These are phyloP conservation scores for Diplocarpon mali DNA, from an alignment of 2,329 filamentous ascomycete genomes.

Conservation along the genomic window DNA sequence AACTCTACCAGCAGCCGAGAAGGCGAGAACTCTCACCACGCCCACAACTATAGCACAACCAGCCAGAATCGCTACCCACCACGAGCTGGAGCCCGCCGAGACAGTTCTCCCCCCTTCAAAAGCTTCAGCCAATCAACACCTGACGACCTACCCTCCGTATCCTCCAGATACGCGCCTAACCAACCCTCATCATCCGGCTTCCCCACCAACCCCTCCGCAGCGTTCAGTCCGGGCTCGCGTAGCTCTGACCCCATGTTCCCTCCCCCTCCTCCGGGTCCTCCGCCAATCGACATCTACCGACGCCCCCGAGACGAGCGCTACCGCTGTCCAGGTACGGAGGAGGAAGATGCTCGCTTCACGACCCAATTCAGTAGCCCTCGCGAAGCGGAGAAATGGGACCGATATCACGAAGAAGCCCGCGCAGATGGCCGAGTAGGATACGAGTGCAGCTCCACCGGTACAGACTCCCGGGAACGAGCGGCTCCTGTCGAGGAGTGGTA, in stretches of 20 bases:
- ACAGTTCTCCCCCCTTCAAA: constrained; percentile 20
- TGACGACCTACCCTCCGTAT: constrained; percentile 17
- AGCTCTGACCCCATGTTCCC: constrained; percentile 18
- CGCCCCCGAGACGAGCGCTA: constrained; percentile 16
- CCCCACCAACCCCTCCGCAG: constrained; percentile 4
- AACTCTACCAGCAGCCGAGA: constrained; percentile 19
- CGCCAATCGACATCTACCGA: constrained; percentile 15
- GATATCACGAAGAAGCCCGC: constrained; percentile 15
- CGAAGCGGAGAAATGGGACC: constrained; percentile 25
- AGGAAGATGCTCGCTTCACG: constrained; percentile 13
- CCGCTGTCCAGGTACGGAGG: constrained; percentile 14
- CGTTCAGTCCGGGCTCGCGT: constrained; percentile 14
- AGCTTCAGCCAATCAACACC: constrained; percentile 23
- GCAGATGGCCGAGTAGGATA: constrained; percentile 6
- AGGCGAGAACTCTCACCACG: constrained; percentile 1
- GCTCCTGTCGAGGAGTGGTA: constrained; percentile 18
- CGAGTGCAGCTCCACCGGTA: constrained; percentile 10
- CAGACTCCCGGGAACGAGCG: constrained; percentile 15
- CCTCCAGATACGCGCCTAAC: constrained; percentile 16
- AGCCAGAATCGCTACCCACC: constrained; percentile 16
- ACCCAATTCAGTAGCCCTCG: constrained; percentile 23
- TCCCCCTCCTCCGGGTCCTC: constrained; percentile 19
- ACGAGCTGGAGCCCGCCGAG: constrained; percentile 9
- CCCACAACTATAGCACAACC: constrained; percentile 17
- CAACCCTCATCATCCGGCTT: constrained; percentile 15